phyloP scores from a whole-genome alignment of 1,284 basidiomycete species.

The Volvariella volvacea region DNA sequence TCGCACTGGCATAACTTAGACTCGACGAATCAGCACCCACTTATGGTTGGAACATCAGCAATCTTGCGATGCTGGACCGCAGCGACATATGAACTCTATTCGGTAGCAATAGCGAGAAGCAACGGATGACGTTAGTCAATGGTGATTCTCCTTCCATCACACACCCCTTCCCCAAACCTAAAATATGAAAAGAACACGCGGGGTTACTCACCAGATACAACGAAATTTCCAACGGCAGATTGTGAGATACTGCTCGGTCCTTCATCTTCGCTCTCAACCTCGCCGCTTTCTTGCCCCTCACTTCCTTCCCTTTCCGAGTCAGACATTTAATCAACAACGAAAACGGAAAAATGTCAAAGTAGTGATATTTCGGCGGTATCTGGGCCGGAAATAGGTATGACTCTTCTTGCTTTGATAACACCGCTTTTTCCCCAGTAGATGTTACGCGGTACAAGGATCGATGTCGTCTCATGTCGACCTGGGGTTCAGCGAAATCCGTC shows the following conservation, averaged over 20 bases:
- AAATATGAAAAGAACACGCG: constrained; percentile 6
- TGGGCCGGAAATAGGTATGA: constrained; percentile 48
- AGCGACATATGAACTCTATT: constrained; percentile 59
- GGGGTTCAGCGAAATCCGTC: no score
- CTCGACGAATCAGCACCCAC: no score
- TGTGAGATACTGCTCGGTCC: constrained; percentile 45
- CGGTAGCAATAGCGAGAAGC: neutral
- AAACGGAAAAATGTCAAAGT: constrained; percentile 67
- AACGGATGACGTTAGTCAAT: no score
- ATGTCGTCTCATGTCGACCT: no score
- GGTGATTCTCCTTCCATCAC: no score
- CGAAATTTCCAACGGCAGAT: constrained; percentile 68
- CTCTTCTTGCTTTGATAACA: constrained; percentile 31
- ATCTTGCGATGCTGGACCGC: constrained; percentile 53
- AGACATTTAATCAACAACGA: constrained; percentile 48
- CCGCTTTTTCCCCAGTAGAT: constrained; percentile 14
- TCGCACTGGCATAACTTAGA: no score
- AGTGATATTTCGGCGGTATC: constrained; percentile 54
- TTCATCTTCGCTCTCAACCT: constrained; percentile 40
- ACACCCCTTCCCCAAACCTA: no score
- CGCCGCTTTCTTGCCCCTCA: constrained; percentile 55
- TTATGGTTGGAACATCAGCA: constrained; percentile 60
- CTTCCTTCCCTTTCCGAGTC: constrained; percentile 37
- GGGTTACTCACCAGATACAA: constrained; percentile 54
- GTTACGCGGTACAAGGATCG: neutral